Conservation (phyloP, 805 yeast species). For the Candida koratica region DNA sequence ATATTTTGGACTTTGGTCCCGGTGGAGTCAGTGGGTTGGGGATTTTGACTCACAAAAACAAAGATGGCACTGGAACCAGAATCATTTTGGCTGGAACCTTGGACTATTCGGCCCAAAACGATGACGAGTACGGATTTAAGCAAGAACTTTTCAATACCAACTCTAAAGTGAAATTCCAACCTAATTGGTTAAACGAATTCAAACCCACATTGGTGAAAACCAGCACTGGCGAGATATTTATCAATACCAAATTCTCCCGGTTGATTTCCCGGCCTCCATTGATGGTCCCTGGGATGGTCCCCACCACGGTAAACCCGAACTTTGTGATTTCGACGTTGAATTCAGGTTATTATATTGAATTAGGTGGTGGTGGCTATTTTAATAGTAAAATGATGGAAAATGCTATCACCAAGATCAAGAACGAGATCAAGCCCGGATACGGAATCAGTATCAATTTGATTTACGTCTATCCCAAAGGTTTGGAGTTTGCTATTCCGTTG, state of each 20-base stretch:
- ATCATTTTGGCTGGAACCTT: slow-evolving; percentile 90
- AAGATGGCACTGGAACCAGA: slow-evolving; percentile 97
- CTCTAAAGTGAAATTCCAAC: slow-evolving; percentile 69
- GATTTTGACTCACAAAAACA: slow-evolving; percentile 91
- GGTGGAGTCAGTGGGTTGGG: slow-evolving; percentile 98
- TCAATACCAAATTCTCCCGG: slow-evolving; percentile 91
- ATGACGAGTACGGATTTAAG: slow-evolving; percentile 89
- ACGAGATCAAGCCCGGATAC: slow-evolving; percentile 69
- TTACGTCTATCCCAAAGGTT: slow-evolving; percentile 95
- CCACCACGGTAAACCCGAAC: slow-evolving; percentile 91
- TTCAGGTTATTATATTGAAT: slow-evolving; percentile 95
- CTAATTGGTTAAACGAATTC: slow-evolving; percentile 86
- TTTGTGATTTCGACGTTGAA: slow-evolving; percentile 91
- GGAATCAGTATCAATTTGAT: slow-evolving; percentile 90
- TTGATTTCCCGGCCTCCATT: slow-evolving; percentile 92
- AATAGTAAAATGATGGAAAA: slow-evolving; percentile 61
- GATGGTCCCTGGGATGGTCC: slow-evolving; percentile 99
- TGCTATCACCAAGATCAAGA: slow-evolving; percentile 73
- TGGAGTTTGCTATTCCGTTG: slow-evolving; percentile 98
- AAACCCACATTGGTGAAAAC: slow-evolving; percentile 83
- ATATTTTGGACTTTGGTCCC: slow-evolving; percentile 95
- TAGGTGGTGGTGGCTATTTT: slow-evolving; percentile 99
- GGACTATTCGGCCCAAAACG: slow-evolving; percentile 44
- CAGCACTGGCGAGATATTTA: slow-evolving; percentile 65
- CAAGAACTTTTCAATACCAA: slow-evolving; percentile 85